phyloP scores from a whole-genome alignment of 768 basidiomycete genomes.

The Pleurotus pulmonarius region DNA sequence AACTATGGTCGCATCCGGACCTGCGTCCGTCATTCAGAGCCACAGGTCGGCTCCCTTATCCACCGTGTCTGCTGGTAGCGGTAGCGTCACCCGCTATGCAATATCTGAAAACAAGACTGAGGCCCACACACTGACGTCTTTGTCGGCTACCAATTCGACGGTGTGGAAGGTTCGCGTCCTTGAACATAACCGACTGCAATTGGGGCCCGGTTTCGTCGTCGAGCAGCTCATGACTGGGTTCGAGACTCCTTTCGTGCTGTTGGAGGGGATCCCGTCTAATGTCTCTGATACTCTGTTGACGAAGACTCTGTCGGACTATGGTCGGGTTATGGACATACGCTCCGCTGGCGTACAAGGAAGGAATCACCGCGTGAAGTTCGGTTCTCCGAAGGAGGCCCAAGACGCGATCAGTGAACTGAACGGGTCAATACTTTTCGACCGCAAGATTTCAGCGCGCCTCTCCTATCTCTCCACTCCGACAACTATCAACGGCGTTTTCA shows the following conservation, averaged over 20 bases:
- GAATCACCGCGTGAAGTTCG: slow-evolving; percentile 1
- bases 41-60: background rate
- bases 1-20: background rate
- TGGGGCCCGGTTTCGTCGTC: slow-evolving; percentile 61
- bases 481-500: slow-evolving; percentile 39
- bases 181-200: slow-evolving; percentile 51
- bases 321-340: background rate
- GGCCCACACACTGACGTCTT: slow-evolving; percentile 4
- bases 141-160: background rate
- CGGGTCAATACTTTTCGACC: slow-evolving; percentile 34
- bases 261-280: slow-evolving; percentile 44
- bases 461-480: slow-evolving; percentile 21
- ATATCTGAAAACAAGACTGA: background rate
- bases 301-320: background rate
- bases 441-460: slow-evolving; percentile 40
- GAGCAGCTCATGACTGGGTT: slow-evolving; percentile 59
- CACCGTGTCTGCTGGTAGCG: background rate
- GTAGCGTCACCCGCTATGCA: background rate
- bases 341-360: background rate
- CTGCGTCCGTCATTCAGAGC: background rate
- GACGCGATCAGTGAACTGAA: slow-evolving; percentile 36
- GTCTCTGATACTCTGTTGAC: slow-evolving; percentile 16
- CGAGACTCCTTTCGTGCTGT: slow-evolving; percentile 58
- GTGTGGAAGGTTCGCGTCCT: slow-evolving; percentile 33
- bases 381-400: slow-evolving; percentile 2